A percentile compares a stretch with the other conserved stretches of the same genome.
Conservation (phyloP, 306 rosid species). For the Elaeagnus macrophylla region DNA sequence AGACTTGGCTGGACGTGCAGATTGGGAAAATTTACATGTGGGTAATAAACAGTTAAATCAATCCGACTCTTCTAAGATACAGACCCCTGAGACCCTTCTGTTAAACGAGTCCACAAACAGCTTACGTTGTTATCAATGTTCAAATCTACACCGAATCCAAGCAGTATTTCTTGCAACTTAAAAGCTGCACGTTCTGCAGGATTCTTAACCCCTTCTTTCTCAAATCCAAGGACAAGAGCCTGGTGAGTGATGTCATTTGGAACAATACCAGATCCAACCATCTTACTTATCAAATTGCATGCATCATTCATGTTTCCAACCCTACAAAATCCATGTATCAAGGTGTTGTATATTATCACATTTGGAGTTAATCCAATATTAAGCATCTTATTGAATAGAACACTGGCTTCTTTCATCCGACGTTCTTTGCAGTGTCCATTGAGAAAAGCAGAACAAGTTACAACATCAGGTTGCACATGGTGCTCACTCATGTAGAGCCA, state of each 20-base stretch:
- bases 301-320: constrained; percentile 28
- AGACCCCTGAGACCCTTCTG: too few relatives aligned
- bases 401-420: constrained; percentile 28
- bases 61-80: too few relatives aligned
- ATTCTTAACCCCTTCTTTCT: constrained; percentile 11
- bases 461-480: constrained; percentile 33
- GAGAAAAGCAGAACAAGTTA: constrained; percentile 36
- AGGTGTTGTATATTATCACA: constrained; percentile 24
- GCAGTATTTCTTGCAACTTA: constrained; percentile 27
- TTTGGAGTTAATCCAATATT: constrained; percentile 25
- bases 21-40: too few relatives aligned
- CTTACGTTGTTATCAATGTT: constrained; percentile 2
- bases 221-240: constrained; percentile 26
- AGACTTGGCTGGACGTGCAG: too few relatives aligned
- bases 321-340: constrained; percentile 34
- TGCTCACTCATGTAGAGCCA: constrained; percentile 34
- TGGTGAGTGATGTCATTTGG: constrained; percentile 26
- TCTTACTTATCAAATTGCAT: constrained; percentile 25
- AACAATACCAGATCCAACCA: constrained; percentile 20
- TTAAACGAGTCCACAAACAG: too few relatives aligned
- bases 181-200: constrained; percentile 20
- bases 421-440: constrained; percentile 27
- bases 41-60: too few relatives aligned
- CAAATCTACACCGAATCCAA: constrained; percentile 6
- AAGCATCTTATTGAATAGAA: constrained; percentile 27